These are phyloP conservation scores for Tetrastigma voinierianum DNA, from an alignment of 164 flowering plant species.

Conservation along the genomic window DNA sequence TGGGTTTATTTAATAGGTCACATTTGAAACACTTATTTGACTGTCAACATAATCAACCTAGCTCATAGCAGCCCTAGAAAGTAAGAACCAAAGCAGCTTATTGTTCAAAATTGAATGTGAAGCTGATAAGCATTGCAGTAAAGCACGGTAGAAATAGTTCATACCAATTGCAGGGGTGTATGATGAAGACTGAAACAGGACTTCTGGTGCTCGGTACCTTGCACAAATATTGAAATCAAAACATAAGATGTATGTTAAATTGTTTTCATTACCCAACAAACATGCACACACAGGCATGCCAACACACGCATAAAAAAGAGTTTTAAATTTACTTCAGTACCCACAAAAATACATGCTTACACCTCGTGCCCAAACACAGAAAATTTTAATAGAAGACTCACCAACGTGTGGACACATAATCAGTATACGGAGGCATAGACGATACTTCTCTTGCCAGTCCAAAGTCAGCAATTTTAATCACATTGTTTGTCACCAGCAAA, in stretches of 20 bases:
- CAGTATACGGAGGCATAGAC: constrained; percentile 83
- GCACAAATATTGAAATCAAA: constrained; percentile 3
- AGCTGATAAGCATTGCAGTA: too few relatives aligned
- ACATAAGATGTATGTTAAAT: not conserved
- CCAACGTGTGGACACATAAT: constrained; percentile 92
- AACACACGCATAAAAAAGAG: not conserved
- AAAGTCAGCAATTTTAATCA: constrained; percentile 89
- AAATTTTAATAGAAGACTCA: constrained; percentile 23
- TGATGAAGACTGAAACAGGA: constrained; percentile 64
- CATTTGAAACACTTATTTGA: too few relatives aligned
- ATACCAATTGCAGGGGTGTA: constrained; percentile 89
- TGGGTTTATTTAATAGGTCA: too few relatives aligned
- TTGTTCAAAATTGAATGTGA: too few relatives aligned
- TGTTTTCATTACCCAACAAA: not conserved
- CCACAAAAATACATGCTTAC: not conserved
- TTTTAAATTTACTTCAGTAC: not conserved
- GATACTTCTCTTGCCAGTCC: constrained; percentile 86
- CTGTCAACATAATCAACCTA: too few relatives aligned
- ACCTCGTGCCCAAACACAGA: not conserved
- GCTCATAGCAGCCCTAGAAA: too few relatives aligned
- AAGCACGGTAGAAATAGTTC: not conserved
- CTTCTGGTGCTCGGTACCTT: constrained; percentile 99
- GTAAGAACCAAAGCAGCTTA: too few relatives aligned
- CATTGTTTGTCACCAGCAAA: constrained; percentile 70
- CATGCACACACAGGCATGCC: not conserved